These are phyloP conservation scores for Graphium sp. DNA, from an alignment of 2,329 filamentous ascomycete species.

Conservation along the genomic window DNA sequence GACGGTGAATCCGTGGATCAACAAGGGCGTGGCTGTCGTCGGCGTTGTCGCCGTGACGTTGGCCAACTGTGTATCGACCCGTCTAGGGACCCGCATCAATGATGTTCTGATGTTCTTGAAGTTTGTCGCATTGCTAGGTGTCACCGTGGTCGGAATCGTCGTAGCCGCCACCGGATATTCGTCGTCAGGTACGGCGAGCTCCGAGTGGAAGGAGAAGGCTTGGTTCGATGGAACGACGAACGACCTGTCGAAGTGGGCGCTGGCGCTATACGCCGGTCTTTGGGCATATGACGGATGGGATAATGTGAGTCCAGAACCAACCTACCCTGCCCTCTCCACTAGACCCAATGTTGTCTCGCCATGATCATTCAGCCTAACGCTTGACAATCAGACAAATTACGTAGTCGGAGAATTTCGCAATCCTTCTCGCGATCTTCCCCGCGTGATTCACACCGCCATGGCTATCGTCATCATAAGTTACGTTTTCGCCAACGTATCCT, in stretches of 20 bases:
- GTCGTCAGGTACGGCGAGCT: conserved; percentile 54
- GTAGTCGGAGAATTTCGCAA: conserved; percentile 95
- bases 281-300: conserved; percentile 99
- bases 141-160: conserved; percentile 76
- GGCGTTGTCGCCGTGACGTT: conserved; percentile 64
- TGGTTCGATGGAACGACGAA: conserved; percentile 82
- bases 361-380: no score
- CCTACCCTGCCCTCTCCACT: neutral
- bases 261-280: conserved; percentile 84
- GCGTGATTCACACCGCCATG: conserved; percentile 93
- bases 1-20: conserved; percentile 70
- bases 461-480: conserved; percentile 85
- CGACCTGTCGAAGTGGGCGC: conserved; percentile 74
- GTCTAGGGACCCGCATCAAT: conserved; percentile 70
- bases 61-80: conserved; percentile 82
- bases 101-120: conserved; percentile 96
- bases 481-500: conserved; percentile 78
- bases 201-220: conserved; percentile 70
- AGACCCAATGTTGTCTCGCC: conserved; percentile 7
- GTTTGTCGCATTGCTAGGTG: conserved; percentile 73
- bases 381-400: conserved; percentile 62
- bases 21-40: conserved; percentile 69
- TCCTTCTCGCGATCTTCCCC: conserved; percentile 72
- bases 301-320: conserved; percentile 48
- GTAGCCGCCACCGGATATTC: conserved; percentile 78